A percentile compares a stretch with the other conserved stretches of the same genome.
phyloP scores from a whole-genome alignment of 495 filamentous ascomycete species.

The Tetracladium setigerum region DNA sequence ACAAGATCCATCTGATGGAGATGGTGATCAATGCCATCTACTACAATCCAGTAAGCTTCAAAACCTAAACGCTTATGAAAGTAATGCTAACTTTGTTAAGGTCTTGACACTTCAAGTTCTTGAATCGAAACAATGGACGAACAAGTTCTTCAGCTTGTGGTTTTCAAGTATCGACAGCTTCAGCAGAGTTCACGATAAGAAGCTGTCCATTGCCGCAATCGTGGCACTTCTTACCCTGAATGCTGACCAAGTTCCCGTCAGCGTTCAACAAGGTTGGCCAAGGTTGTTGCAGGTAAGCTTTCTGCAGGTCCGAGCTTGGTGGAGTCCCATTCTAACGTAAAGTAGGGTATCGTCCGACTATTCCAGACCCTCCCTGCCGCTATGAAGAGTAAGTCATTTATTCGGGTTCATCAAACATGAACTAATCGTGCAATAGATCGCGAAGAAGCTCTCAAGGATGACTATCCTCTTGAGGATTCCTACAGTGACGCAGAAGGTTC shows the following conservation, averaged over 20 bases:
- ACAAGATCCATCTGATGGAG: constrained; percentile 94
- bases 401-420: no score
- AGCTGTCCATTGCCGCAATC: constrained; percentile 91
- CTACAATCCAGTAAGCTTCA: constrained; percentile 65
- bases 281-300: constrained; percentile 58
- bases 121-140: constrained; percentile 92
- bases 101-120: constrained; percentile 71
- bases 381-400: constrained; percentile 63
- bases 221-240: constrained; percentile 70
- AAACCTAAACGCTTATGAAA: background rate
- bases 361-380: constrained; percentile 89
- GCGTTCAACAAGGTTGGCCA: constrained; percentile 95
- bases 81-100: constrained; percentile 1
- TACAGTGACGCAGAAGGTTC: constrained; percentile 75
- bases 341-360: constrained; percentile 67
- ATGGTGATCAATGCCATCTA: constrained; percentile 98
- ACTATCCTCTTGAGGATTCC: constrained; percentile 62
- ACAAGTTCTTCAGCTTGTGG: constrained; percentile 98
- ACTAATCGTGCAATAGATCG: constrained; percentile 44
- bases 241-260: constrained; percentile 70
- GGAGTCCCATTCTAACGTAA: background rate
- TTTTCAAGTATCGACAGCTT: constrained; percentile 95
- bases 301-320: background rate
- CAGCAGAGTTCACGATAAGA: constrained; percentile 94
- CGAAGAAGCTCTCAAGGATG: constrained; percentile 88